Base-by-base conservation (phyloP, 129 eudicot genomes). In the Chrysanthemum seticuspe region DNA sequence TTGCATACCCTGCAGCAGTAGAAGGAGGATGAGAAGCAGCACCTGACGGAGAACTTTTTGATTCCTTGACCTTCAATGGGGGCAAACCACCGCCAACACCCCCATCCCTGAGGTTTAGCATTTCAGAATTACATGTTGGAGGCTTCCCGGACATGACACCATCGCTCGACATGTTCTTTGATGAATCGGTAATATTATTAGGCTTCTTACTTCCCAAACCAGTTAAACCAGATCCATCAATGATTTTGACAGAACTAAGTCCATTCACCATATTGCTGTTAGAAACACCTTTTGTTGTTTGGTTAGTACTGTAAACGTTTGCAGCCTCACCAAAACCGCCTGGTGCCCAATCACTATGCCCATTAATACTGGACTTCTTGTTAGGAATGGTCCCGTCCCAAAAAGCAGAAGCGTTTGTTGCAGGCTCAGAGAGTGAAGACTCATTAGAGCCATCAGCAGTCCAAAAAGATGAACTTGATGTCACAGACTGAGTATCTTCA, bases 341-440 rank as follows among this genome's bases (percentile, higher is more conserved):
- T 62, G 40, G 27, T 25, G 79, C 44, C 27, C 7, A 68, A 71
- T 71, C 76, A 76, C 76, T 82, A 75, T 55, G 73, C 44, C 76
- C 71, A 60, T 80, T 66, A 19, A 15, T 59, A 48, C 36, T 74
- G 45, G 80, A 36, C 71, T 71, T 87, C 73, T 58, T 71, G 25
- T 58, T 66, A 59, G 48, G 68, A 51, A 81, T 45, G 52, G 76
- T 60, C 62, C 91, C 89, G 6, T 75, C 86, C 86, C 86, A 80
- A 59, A 84, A 89, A 67, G 77, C 88, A 85, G 87, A 77, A 44
- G 86, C 49, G 73, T 71, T 74, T 34, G 78, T 76, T 49, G 87
- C 79, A 76, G 87, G 77, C 67, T 79, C 85, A 50, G 83, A 68
- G 65, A 73, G 52, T 59, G 78, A 76, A 65, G 83, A 74, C 65